Conservation (phyloP, 164 flowering plant species). For the Stephania cephalantha region DNA sequence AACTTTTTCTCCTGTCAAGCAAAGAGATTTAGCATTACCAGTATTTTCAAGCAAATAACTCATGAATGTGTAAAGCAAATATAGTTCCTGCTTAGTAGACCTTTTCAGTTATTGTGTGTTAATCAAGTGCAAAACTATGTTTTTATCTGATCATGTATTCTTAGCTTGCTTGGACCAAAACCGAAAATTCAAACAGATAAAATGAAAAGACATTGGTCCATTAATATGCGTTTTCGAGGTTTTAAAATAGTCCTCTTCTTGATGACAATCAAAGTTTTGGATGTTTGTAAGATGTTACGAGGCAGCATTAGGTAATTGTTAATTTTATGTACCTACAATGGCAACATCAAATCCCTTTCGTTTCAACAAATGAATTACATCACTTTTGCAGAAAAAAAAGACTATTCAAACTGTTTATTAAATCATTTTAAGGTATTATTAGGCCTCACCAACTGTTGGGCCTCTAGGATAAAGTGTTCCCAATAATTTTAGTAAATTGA, state of each 20-base stretch:
- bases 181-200: too few species aligned
- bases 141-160: too few species aligned
- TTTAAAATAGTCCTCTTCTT: not conserved
- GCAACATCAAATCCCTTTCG: not conserved
- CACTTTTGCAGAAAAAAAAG: not conserved
- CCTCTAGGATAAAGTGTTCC: too few species aligned
- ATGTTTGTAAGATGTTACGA: too few species aligned
- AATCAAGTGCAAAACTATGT: not conserved
- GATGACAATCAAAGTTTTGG: not conserved
- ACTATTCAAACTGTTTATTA: not conserved
- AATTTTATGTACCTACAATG: not conserved
- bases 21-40: slow-evolving; percentile 1
- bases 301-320: not conserved
- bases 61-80: not conserved
- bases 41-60: not conserved
- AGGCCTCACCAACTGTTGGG: not conserved
- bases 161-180: too few species aligned
- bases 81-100: not conserved
- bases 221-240: not conserved
- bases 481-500: not conserved
- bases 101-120: too few species aligned
- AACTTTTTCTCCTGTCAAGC: slow-evolving; percentile 16
- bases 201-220: not conserved
- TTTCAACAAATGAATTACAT: not conserved
- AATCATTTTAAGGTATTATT: not conserved